Evolutionary conservation across 257 asterid species (phyloP), one percentile per base, ranked within the genome.

Genomic region (Solanum pinnatisectum): DNA sequence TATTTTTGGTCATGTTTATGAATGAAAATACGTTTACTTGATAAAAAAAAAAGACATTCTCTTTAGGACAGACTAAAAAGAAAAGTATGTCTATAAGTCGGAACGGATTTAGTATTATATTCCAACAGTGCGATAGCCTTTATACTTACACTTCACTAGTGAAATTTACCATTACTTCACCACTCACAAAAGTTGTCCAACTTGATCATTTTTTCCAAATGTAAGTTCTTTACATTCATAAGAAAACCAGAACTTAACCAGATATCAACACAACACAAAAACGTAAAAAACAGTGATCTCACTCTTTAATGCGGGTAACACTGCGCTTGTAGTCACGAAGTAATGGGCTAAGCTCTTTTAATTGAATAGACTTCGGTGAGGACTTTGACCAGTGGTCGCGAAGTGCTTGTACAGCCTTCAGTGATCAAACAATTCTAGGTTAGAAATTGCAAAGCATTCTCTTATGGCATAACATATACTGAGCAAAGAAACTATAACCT

Each of bases 331-430:
- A 96, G 88, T 97, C 99, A 85, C 89, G 92, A n/a, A 96, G 93
- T 89, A 97, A 94, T 39, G 98, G 96, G 89, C 94, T 87, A 88
- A 97, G 96, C 94, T 97, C 98, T 90, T 94, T 94, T 91, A 97
- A 77, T 89, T 92, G 91, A 71, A 97, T 92, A 67, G 96, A 89
- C 89, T 84, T 88, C 33, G 98, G 94, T 16, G 94, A 86, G 72
- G 95, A 93, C 89, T 90, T 92, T 90, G 88, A 90, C 99, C 99
- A 97, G 88, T 91, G 96, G 71, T 92, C 93, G 84, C 98, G 95
- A 86, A 97, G 94, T 87, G 93, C 96, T 90, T 92, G 93, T 86
- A 93, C 95, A 90, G 92, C 97, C 99, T 94, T 89, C 59, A 88
- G 44, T 49, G 68, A 88, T 52, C 84, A 88, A 88, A 60, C 36